Conservation (phyloP, 345 rosid species). For the Salix suchowensis region DNA sequence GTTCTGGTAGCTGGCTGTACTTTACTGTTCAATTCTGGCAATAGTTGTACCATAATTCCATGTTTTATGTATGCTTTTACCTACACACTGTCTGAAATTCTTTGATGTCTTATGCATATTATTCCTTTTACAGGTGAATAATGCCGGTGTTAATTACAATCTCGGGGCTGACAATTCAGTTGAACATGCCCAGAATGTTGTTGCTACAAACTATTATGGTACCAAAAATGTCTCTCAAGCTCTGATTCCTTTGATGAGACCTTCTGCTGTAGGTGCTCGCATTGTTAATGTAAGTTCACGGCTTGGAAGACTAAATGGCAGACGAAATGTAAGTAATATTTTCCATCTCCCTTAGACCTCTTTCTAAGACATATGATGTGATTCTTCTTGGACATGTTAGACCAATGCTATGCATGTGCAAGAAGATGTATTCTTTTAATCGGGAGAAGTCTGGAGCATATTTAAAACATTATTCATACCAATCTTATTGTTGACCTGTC, state of each 20-base stretch:
- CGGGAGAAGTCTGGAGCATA: not conserved
- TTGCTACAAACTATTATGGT: conserved; percentile 75
- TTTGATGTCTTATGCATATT: conserved; percentile 8
- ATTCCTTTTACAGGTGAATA: conserved; percentile 58
- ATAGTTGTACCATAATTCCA: not conserved
- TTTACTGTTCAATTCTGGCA: not conserved
- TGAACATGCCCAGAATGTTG: conserved; percentile 53
- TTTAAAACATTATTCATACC: not conserved
- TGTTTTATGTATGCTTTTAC: not conserved
- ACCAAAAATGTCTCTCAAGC: conserved; percentile 71
- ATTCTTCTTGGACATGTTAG: not conserved
- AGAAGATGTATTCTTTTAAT: not conserved
- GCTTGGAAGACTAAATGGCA: conserved; percentile 73
- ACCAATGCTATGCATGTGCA: not conserved
- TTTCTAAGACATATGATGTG: not conserved
- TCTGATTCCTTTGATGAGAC: conserved; percentile 81
- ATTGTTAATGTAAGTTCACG: conserved; percentile 86
- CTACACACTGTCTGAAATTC: not conserved
- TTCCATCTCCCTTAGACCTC: not conserved
- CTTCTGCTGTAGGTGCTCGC: conserved; percentile 67
- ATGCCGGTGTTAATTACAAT: conserved; percentile 91
- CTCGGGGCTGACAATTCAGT: conserved; percentile 71
- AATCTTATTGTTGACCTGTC: not conserved
- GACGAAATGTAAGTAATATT: conserved; percentile 59
- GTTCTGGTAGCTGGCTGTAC: conserved; percentile 48